A percentile compares a stretch with the other conserved stretches of the same genome.
phyloP scores from a whole-genome alignment of 1,284 basidiomycete genomes.

The Sanguinoderma infundibulare region DNA sequence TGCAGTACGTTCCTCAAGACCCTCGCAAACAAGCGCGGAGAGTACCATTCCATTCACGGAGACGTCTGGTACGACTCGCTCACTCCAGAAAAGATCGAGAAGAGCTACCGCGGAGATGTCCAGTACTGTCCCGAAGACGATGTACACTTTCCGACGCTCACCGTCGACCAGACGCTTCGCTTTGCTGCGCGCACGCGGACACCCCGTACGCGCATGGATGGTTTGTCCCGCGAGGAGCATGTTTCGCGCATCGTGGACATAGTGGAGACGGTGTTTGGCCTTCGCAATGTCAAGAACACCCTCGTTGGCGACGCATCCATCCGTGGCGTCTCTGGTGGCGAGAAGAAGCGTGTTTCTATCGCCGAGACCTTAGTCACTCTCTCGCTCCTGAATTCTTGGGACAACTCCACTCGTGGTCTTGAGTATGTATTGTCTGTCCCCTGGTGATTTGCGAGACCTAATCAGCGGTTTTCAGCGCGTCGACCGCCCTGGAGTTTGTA shows the following conservation, averaged over 20 bases:
- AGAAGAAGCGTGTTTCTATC: conserved; percentile 83
- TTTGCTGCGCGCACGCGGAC: conserved; percentile 69
- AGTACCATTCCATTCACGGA: conserved; percentile 66
- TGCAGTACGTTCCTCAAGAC: conserved; percentile 78
- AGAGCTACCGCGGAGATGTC: conserved; percentile 68
- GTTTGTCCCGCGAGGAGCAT: conserved; percentile 51
- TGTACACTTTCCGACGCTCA: conserved; percentile 77
- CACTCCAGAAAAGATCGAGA: conserved; percentile 52
- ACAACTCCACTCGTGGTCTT: conserved; percentile 66
- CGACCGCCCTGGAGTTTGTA: conserved; percentile 65
- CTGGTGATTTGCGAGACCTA: not conserved
- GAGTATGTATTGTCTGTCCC: conserved; percentile 26
- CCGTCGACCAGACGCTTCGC: conserved; percentile 67
- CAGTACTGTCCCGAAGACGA: conserved; percentile 76
- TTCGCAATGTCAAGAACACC: conserved; percentile 64
- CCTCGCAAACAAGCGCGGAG: conserved; percentile 68
- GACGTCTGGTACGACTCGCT: conserved; percentile 73
- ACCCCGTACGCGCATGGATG: conserved; percentile 51
- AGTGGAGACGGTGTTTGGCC: conserved; percentile 71
- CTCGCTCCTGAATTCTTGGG: conserved; percentile 69
- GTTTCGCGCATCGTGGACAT: conserved; percentile 53
- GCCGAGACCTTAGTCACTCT: conserved; percentile 68
- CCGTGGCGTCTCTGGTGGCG: conserved; percentile 82
- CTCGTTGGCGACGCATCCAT: conserved; percentile 77
- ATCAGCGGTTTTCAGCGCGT: conserved; percentile 44